Evolutionary conservation across 2,329 filamentous ascomycete species (phyloP).

Genomic region (Neurospora sp.): DNA sequence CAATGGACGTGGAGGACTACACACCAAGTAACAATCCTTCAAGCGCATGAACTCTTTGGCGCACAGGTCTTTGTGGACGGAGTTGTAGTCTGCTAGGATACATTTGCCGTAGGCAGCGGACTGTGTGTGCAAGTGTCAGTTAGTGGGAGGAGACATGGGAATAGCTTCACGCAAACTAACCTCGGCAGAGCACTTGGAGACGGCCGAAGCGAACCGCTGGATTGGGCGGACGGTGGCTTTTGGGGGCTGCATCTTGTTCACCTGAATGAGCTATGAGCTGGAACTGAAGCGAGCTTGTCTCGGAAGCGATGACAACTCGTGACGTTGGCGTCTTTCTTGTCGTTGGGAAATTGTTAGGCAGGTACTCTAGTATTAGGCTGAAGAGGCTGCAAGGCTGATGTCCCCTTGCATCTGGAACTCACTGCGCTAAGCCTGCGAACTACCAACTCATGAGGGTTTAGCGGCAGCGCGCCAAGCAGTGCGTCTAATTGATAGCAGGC

Average conservation of each 20-base stretch:
- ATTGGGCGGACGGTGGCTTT: slow-evolving; percentile 33
- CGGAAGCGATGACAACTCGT: too few relatives aligned
- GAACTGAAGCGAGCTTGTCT: too few relatives aligned
- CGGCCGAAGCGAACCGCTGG: slow-evolving; percentile 43
- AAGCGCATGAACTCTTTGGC: slow-evolving; percentile 71
- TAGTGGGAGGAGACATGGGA: not conserved
- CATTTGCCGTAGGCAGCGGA: slow-evolving; percentile 83
- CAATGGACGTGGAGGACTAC: slow-evolving; percentile 14
- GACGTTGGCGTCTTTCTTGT: too few relatives aligned
- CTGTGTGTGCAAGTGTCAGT: slow-evolving; percentile 33
- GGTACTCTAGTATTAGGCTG: not conserved
- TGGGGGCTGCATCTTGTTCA: slow-evolving; percentile 22
- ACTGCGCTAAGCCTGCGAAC: not conserved
- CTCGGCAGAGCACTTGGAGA: slow-evolving; percentile 45
- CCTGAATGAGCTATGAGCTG: too few relatives aligned
- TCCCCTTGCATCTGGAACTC: not conserved
- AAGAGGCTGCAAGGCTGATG: not conserved
- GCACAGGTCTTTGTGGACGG: slow-evolving; percentile 86
- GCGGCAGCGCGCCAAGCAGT: not conserved
- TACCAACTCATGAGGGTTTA: not conserved
- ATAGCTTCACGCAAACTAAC: slow-evolving; percentile 23
- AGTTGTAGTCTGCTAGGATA: slow-evolving; percentile 80
- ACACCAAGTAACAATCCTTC: slow-evolving; percentile 80
- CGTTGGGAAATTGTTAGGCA: not conserved
- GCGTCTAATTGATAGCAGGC: not conserved